Conservation (phyloP, 2,329 filamentous ascomycete genomes). For the Lasiodiplodia sp. region DNA sequence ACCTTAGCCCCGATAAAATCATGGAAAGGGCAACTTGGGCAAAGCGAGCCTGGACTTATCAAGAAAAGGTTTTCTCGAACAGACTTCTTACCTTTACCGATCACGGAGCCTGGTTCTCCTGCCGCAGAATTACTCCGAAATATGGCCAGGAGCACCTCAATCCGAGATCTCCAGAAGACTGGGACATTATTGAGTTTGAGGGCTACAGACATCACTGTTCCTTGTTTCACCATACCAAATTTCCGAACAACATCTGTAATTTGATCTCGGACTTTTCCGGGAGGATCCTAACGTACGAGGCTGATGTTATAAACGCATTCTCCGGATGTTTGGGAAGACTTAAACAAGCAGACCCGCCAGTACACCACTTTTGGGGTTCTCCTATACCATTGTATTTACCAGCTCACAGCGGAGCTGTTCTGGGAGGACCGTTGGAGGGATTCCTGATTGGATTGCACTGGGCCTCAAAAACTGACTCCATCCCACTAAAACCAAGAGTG, state of each 20-base stretch:
- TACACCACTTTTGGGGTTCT: background rate
- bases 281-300: background rate
- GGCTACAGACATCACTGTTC: too few relatives aligned
- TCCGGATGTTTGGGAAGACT: background rate
- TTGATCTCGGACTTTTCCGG: background rate
- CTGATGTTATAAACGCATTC: background rate
- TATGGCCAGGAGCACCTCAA: background rate
- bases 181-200: too few relatives aligned
- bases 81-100: background rate
- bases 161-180: too few relatives aligned
- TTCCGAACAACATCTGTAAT: fast-evolving
- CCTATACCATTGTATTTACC: background rate
- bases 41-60: background rate
- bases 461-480: too few relatives aligned
- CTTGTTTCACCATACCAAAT: too few relatives aligned
- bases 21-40: too few relatives aligned
- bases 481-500: background rate
- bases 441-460: too few relatives aligned
- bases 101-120: background rate
- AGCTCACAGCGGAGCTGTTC: too few relatives aligned
- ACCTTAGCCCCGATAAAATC: too few relatives aligned
- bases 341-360: background rate
- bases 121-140: fast-evolving
- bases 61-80: background rate
- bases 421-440: too few relatives aligned